Base-by-base conservation (phyloP, 768 basidiomycete genomes). In the Suillus plorans region DNA sequence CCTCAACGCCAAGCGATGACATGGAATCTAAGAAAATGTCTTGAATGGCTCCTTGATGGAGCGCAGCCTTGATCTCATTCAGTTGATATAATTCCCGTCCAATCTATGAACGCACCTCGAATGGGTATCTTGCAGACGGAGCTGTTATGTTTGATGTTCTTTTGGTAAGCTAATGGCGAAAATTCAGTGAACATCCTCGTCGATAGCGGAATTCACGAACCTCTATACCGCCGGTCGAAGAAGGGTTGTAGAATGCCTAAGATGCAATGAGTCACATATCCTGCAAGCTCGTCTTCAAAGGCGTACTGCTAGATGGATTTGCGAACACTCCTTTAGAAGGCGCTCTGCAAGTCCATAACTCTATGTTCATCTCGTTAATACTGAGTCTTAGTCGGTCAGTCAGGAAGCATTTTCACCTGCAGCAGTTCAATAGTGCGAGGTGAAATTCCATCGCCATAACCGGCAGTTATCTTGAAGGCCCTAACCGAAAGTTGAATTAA, bases 181-280 rank as follows among this genome's bases (percentile, higher is more conserved):
- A 7, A 62, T 22, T 60, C 57, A 61, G 16, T 9, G 50, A 13
- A 52, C 14, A 9, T 63, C 58, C 5, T 25, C 20, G 36, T 18
- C 34, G n/a, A 18, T 34, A 28, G 13, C n/a, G n/a, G 22, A 25
- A 25, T 0, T 5, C 44, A 56, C 74, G 60, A 50, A 85, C 89
- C 79, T 86, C 81, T 44, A 91, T 89, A 1, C 85, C 86, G 12
- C 88, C 88, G 36, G 82, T 72, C 6, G 82, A 74, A 34, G 81
- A 79, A 2, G 90, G 90, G 67, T 90, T 88, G 69, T 92, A 92
- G 73, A 92, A 91, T 5, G 90, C 86, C 90, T 92, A 60, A 4
- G 31, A 18, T 60, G 53, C 5, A 64, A 2, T 36, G 28, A 49
- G 18, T 5, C 31, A 41, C 64, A 22, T 57, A 44, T 49, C 49